Evolutionary conservation across 2,329 filamentous ascomycete genomes (phyloP), one percentile per base, ranked within the genome.

Genomic region (Rugonectria rugulosa): DNA sequence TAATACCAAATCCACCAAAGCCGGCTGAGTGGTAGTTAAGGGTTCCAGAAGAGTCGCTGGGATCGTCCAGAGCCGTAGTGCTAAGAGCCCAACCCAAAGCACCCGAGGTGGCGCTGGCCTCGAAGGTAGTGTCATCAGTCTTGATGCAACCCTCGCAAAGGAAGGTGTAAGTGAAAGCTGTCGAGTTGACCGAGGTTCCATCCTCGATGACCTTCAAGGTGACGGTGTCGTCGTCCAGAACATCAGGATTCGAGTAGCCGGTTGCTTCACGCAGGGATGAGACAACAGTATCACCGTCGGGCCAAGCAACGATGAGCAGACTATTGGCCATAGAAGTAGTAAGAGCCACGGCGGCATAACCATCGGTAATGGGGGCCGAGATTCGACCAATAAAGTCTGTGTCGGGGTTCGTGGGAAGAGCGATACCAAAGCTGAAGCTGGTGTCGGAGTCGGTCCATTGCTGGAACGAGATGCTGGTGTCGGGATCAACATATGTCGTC

Each of bases 121-220:
- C 74, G 2, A 75, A 74, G 9, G 65, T 62, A 3, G 73, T 72
- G 4, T 79, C 79, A 21, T 78, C 74, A 34, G 84, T 76, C 61
- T 81, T 72, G 19, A 84, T 73, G 68, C 83, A 86, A 61, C 79
- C 77, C 61, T 86, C 71, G 71, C 88, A 90, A 41, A 84, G 80
- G 73, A 88, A 90, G n/a, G 88, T 79, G 42, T 89, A 68, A 40
- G 81, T 81, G 69, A 84, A 90, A 60, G 82, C 75, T 21, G 81
- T 84, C 14, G 77, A 76, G 63, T 81, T 87, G 53, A 88, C 75
- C 21, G 74, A 79, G 12, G 81, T 80, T 12, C 81, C 83, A 57
- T 89, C 82, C 60, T 86, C 81, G 0, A 83, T 87, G 20, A 90
- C 68, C 27, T 78, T 84, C 8, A 66, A 27, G 1, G 56, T 42